phyloP scores from a whole-genome alignment of 768 basidiomycete species.

The Paxillus rubicundulus region DNA sequence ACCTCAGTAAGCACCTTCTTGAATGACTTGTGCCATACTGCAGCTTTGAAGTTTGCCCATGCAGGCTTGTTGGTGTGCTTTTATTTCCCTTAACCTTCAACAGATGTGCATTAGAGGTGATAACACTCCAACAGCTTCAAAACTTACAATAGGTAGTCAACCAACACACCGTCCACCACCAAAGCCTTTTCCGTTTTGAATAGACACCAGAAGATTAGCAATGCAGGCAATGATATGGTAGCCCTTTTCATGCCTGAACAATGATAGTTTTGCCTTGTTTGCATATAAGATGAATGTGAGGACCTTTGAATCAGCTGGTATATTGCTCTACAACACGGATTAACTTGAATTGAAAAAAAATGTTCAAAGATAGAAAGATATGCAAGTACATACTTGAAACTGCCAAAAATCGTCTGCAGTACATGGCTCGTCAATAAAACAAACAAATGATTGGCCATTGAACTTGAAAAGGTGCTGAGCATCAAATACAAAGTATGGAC shows the following conservation, averaged over 20 bases:
- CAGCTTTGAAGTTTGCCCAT: slow-evolving; percentile 10
- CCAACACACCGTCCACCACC: slow-evolving; percentile 38
- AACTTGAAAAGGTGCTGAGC: slow-evolving; percentile 28
- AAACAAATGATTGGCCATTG: slow-evolving; percentile 24
- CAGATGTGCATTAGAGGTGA: neutral
- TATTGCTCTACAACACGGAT: neutral
- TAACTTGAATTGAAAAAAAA: neutral
- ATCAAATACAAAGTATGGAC: slow-evolving; percentile 31
- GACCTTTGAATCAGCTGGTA: slow-evolving; percentile 19
- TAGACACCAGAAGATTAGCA: slow-evolving; percentile 30
- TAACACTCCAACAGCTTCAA: neutral
- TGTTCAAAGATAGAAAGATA: neutral
- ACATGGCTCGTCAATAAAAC: slow-evolving; percentile 37
- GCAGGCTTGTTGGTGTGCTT: slow-evolving; percentile 3
- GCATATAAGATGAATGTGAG: slow-evolving; percentile 38
- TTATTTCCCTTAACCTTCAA: slow-evolving; percentile 1
- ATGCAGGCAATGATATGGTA: slow-evolving; percentile 36
- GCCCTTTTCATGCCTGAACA: slow-evolving; percentile 38
- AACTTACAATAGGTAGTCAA: slow-evolving; percentile 37
- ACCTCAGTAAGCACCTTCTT: slow-evolving; percentile 3
- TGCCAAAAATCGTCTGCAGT: slow-evolving; percentile 37
- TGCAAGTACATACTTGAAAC: slow-evolving; percentile 29
- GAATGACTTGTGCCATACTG: slow-evolving; percentile 11
- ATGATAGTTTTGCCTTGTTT: slow-evolving; percentile 39
- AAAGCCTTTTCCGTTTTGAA: slow-evolving; percentile 33